These are phyloP conservation scores for Pythium chondricola DNA, from an alignment of 352 stramenopile species.

Conservation along the genomic window DNA sequence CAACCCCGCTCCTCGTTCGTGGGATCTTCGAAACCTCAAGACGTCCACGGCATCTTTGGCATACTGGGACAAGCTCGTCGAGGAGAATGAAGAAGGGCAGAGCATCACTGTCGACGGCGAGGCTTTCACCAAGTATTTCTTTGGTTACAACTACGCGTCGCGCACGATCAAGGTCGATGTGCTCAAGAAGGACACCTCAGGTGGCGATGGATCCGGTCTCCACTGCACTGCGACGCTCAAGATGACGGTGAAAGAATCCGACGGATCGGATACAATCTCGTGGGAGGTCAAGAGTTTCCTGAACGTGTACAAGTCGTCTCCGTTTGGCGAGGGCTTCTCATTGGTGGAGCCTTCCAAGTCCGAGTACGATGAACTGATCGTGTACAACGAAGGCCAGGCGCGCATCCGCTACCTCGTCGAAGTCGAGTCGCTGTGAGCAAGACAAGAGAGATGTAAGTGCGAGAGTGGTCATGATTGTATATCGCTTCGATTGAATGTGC, in stretches of 20 bases:
- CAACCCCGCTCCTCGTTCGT: constrained; percentile 20
- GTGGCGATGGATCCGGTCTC: not conserved
- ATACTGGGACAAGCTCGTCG: constrained; percentile 34
- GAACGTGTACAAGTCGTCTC: constrained; percentile 24
- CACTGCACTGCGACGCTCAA: constrained; percentile 20
- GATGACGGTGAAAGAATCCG: constrained; percentile 9
- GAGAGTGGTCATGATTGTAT: too few species aligned
- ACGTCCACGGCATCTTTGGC: constrained; percentile 29
- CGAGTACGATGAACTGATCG: constrained; percentile 60
- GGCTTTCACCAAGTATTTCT: constrained; percentile 28
- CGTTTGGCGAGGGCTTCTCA: constrained; percentile 20
- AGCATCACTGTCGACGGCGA: constrained; percentile 27
- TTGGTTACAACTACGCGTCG: constrained; percentile 11
- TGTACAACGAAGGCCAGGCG: constrained; percentile 69
- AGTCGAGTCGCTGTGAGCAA: constrained; percentile 28
- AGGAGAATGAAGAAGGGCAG: constrained; percentile 36
- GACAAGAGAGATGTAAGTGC: too few species aligned
- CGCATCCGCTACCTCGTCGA: constrained; percentile 77
- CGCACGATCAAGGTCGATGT: constrained; percentile 44
- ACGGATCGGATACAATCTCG: constrained; percentile 10
- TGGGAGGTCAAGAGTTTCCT: constrained; percentile 52
- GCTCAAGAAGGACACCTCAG: constrained; percentile 22
- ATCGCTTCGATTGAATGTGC: too few species aligned
- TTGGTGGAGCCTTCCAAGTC: constrained; percentile 6
- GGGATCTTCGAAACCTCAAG: constrained; percentile 30